Percentiles rank a stretch among this genome's conserved stretches.
Conservation (phyloP, 805 yeast species). For the Kuraishia hungarica region DNA sequence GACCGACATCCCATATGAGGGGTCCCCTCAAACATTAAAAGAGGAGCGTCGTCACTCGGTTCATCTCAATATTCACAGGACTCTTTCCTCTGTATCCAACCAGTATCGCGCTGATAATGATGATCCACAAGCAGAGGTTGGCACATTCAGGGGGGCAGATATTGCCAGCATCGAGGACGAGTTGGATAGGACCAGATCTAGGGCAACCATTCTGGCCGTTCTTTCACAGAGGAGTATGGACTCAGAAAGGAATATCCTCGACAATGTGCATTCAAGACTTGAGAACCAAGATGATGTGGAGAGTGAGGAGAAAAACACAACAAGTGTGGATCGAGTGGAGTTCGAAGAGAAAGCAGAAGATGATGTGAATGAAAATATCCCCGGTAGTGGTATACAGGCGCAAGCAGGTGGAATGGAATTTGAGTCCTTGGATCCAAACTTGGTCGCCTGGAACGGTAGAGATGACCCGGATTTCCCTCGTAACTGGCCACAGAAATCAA, state of each 20-base stretch:
- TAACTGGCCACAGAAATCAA: constrained; percentile 41
- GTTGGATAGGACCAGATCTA: constrained; percentile 3
- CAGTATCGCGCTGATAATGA: no score
- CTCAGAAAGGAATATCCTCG: neutral
- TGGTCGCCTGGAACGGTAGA: constrained; percentile 58
- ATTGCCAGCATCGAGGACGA: constrained; percentile 1
- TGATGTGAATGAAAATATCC: constrained; percentile 3
- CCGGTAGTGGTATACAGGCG: constrained; percentile 4
- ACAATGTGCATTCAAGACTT: neutral
- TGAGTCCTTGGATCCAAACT: constrained; percentile 47
- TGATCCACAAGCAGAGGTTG: no score
- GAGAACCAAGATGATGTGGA: neutral
- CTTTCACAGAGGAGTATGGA: constrained; percentile 5
- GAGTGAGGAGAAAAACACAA: neutral
- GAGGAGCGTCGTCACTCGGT: no score
- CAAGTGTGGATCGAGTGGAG: constrained; percentile 1
- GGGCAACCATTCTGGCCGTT: constrained; percentile 5
- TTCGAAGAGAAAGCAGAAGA: neutral
- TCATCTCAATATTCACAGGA: no score
- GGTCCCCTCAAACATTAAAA: no score
- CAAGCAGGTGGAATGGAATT: constrained; percentile 42
- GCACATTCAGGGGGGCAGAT: neutral
- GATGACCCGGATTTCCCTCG: constrained; percentile 55
- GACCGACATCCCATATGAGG: no score
- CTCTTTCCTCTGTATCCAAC: no score